A percentile compares a stretch with the other conserved stretches of the same genome.
These are phyloP conservation scores for Backusella liffmaniae DNA, from an alignment of 192 early-diverging fungal species.

Conservation along the genomic window DNA sequence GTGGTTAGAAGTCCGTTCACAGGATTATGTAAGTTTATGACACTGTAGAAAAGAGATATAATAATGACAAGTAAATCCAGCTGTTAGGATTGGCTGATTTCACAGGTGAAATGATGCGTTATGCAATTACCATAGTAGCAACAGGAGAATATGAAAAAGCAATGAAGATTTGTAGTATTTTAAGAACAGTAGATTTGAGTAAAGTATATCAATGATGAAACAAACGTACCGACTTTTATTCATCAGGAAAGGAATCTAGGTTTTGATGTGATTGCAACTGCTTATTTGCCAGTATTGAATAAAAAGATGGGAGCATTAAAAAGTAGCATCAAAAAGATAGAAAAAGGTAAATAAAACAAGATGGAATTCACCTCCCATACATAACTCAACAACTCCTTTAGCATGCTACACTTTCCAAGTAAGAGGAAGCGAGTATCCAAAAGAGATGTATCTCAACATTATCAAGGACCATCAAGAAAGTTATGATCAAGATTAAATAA, in stretches of 20 bases:
- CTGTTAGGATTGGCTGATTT: slow-evolving; percentile 53
- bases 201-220: background rate
- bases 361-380: background rate
- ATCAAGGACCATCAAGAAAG: slow-evolving; percentile 14
- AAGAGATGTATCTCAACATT: slow-evolving; percentile 16
- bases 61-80: background rate
- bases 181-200: slow-evolving; percentile 34
- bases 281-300: background rate
- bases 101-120: slow-evolving; percentile 62
- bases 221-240: background rate
- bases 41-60: background rate
- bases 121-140: slow-evolving; percentile 52
- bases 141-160: slow-evolving; percentile 31
- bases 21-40: slow-evolving; percentile 6
- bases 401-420: slow-evolving; percentile 22
- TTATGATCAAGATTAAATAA: slow-evolving; percentile 3
- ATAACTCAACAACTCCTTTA: background rate
- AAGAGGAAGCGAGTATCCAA: slow-evolving; percentile 25
- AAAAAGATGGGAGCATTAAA: slow-evolving; percentile 18
- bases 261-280: slow-evolving; percentile 8
- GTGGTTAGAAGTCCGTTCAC: slow-evolving; percentile 1
- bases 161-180: slow-evolving; percentile 30
- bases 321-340: slow-evolving; percentile 9
- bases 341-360: background rate
- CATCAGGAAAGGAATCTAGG: background rate